A percentile compares a stretch with the other conserved stretches of the same genome.
phyloP scores from a whole-genome alignment of 2,329 filamentous ascomycete species.

The Aspergillus tubingensis region DNA sequence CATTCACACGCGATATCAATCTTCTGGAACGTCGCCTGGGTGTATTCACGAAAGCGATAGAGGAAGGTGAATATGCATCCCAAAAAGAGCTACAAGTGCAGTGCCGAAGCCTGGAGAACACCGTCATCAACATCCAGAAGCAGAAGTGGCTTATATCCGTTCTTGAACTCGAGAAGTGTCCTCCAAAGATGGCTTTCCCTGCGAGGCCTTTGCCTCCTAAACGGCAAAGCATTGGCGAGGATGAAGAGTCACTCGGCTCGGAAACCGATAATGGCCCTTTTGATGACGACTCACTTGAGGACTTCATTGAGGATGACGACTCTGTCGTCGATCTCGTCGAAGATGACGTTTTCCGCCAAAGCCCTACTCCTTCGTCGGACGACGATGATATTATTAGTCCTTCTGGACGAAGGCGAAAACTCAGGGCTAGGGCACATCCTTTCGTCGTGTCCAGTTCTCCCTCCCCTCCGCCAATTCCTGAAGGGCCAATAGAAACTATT shows the following conservation, averaged over 20 bases:
- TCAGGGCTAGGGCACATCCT: slow-evolving; percentile 8
- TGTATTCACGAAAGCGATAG: slow-evolving; percentile 58
- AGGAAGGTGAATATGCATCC: slow-evolving; percentile 54
- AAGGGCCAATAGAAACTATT: slow-evolving; percentile 24
- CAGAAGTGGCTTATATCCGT: slow-evolving; percentile 49
- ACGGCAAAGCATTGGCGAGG: slow-evolving; percentile 15
- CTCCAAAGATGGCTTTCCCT: slow-evolving; percentile 25
- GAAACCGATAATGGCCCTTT: slow-evolving; percentile 24
- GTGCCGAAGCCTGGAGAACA: slow-evolving; percentile 64
- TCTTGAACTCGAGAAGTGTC: slow-evolving; percentile 38
- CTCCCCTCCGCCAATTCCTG: slow-evolving; percentile 3
- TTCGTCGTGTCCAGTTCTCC: slow-evolving; percentile 19
- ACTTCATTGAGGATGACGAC: slow-evolving; percentile 21
- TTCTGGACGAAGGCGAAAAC: slow-evolving; percentile 20
- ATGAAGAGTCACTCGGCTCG: slow-evolving; percentile 39
- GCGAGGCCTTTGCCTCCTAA: slow-evolving; percentile 14
- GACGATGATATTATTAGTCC: slow-evolving; percentile 28
- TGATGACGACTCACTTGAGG: slow-evolving; percentile 36
- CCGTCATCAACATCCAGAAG: slow-evolving; percentile 59
- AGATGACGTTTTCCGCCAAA: not conserved
- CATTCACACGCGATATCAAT: slow-evolving; percentile 47
- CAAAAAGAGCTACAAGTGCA: slow-evolving; percentile 56
- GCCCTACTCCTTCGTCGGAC: slow-evolving; percentile 17
- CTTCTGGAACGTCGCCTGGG: slow-evolving; percentile 55
- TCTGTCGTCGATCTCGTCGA: slow-evolving; percentile 32